These are phyloP conservation scores for Cucurbita pepo DNA, from an alignment of 306 rosid species.

Conservation along the genomic window DNA sequence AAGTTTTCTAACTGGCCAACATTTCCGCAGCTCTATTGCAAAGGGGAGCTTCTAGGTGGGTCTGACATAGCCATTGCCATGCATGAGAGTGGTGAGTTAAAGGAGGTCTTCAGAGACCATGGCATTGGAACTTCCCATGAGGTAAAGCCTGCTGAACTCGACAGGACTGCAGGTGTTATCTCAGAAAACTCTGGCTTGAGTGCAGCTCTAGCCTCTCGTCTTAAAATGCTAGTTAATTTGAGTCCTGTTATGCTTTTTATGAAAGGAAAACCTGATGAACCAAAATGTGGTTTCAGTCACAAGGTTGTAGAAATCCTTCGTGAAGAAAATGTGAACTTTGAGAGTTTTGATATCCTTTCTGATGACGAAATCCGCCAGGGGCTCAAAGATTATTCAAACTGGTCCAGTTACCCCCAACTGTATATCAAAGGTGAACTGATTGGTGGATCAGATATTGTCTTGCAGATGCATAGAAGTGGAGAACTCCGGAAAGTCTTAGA, in stretches of 20 bases:
- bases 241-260: constrained; percentile 67
- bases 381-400: constrained; percentile 75
- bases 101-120: constrained; percentile 64
- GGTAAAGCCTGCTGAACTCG: constrained; percentile 27
- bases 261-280: constrained; percentile 83
- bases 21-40: constrained; percentile 83
- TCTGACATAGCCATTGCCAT: constrained; percentile 73
- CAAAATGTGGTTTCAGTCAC: constrained; percentile 87
- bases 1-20: constrained; percentile 90
- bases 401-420: constrained; percentile 94
- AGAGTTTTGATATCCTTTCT: constrained; percentile 64
- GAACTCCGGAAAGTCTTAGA: constrained; percentile 49
- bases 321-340: constrained; percentile 63
- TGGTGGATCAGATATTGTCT: constrained; percentile 85
- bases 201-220: constrained; percentile 34
- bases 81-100: constrained; percentile 82
- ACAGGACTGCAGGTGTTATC: constrained; percentile 40
- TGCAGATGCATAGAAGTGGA: constrained; percentile 94
- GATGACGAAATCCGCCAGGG: constrained; percentile 89
- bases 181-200: constrained; percentile 48
- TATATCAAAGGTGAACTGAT: constrained; percentile 65
- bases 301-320: constrained; percentile 81
- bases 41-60: constrained; percentile 92
- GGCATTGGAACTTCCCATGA: constrained; percentile 30
- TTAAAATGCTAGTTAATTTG: constrained; percentile 48